phyloP scores from a whole-genome alignment of 2,329 filamentous ascomycete genomes.

The Aquanectria penicillioides region DNA sequence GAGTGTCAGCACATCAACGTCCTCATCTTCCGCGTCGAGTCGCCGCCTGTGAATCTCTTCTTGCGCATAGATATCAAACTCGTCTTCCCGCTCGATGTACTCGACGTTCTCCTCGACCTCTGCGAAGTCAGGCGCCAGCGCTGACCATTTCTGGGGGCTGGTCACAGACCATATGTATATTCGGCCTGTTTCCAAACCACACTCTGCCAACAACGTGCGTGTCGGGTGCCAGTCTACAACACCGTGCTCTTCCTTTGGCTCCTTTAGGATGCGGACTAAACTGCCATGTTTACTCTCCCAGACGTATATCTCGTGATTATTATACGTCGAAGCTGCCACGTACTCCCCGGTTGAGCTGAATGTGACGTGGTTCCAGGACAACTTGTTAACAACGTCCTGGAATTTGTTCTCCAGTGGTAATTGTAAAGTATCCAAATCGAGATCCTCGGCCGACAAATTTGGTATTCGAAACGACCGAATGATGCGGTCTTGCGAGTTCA shows the following conservation, averaged over 20 bases:
- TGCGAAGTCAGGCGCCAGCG: conserved; percentile 93
- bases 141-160: conserved; percentile 96
- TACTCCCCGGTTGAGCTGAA: conserved; percentile 96
- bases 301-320: conserved; percentile 98
- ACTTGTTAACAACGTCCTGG: conserved; percentile 93
- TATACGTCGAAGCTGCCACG: conserved; percentile 94
- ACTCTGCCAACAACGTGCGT: conserved; percentile 86
- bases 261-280: conserved; percentile 95
- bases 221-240: conserved; percentile 98
- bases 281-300: conserved; percentile 96
- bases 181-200: conserved; percentile 89
- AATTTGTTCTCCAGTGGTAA: conserved; percentile 97
- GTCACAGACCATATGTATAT: conserved; percentile 98
- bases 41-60: conserved; percentile 94
- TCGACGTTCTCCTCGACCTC: conserved; percentile 99
- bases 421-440: conserved; percentile 87
- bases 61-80: conserved; percentile 96
- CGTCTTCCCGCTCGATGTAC: conserved; percentile 94
- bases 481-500: conserved; percentile 94
- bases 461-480: conserved; percentile 93
- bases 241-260: conserved; percentile 94
- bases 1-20: conserved; percentile 87
- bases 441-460: conserved; percentile 72
- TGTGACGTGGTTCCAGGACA: conserved; percentile 97
- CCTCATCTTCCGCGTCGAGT: conserved; percentile 91